Conservation (phyloP, 495 filamentous ascomycete genomes). For the Aspergillus affinis region DNA sequence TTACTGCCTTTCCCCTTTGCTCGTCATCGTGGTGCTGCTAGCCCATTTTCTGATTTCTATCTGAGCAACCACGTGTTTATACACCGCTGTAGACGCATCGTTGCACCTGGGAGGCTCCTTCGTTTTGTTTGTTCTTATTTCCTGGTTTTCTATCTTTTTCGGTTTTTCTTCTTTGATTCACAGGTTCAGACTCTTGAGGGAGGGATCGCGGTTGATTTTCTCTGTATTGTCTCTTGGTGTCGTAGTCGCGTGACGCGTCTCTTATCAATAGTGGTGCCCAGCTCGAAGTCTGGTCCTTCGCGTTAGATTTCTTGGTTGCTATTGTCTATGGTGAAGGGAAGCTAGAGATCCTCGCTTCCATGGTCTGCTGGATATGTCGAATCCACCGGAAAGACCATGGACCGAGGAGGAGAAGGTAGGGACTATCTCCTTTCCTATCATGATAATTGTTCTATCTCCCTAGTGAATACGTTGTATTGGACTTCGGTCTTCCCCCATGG, state of each 20-base stretch:
- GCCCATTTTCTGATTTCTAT: constrained; percentile 18
- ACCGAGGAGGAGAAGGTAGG: constrained; percentile 61
- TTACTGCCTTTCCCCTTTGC: constrained; percentile 13
- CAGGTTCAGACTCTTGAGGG: constrained; percentile 24
- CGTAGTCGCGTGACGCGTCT: constrained; percentile 20
- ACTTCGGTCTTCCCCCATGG: not conserved
- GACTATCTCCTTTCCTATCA: not conserved
- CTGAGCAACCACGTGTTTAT: constrained; percentile 26
- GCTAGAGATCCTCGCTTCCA: constrained; percentile 31
- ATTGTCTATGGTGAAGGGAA: constrained; percentile 16
- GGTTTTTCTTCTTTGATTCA: constrained; percentile 10
- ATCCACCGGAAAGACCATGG: constrained; percentile 52
- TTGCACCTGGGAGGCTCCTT: constrained; percentile 38
- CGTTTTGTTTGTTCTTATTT: constrained; percentile 15
- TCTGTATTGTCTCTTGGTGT: constrained; percentile 9
- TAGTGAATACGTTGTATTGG: not conserved
- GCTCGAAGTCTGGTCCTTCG: not conserved
- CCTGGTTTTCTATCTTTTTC: constrained; percentile 10
- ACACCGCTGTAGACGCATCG: constrained; percentile 28
- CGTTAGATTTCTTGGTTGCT: constrained; percentile 8
- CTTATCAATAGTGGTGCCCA: constrained; percentile 10
- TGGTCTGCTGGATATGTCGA: constrained; percentile 49
- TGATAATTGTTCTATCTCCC: not conserved
- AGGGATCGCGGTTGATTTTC: constrained; percentile 13
- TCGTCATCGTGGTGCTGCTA: constrained; percentile 24